Conservation (phyloP, 2,329 filamentous ascomycete genomes). For the Aureobasidium zeae region DNA sequence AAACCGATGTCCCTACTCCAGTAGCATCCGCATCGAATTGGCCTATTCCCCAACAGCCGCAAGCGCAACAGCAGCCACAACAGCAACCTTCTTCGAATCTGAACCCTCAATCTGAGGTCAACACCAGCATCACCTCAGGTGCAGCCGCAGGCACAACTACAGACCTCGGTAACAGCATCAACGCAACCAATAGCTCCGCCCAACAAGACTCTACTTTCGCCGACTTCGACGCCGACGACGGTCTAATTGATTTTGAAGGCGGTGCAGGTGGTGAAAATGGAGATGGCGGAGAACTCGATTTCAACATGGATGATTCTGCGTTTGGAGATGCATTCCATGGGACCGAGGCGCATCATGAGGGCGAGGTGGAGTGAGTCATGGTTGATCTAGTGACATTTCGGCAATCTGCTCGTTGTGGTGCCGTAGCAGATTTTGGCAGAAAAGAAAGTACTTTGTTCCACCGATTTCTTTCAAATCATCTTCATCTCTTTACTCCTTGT, state of each 20-base stretch:
- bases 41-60: slow-evolving; percentile 7
- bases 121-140: slow-evolving; percentile 36
- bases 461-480: too few relatives aligned
- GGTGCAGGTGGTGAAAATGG: slow-evolving; percentile 44
- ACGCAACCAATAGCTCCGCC: too few relatives aligned
- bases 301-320: slow-evolving; percentile 68
- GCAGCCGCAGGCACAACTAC: neutral
- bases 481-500: too few relatives aligned
- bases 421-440: too few relatives aligned
- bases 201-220: slow-evolving; percentile 44
- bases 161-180: too few relatives aligned
- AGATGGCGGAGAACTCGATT: slow-evolving; percentile 48
- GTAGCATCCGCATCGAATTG: slow-evolving; percentile 1
- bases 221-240: slow-evolving; percentile 45
- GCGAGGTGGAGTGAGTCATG: too few relatives aligned
- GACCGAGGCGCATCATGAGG: slow-evolving; percentile 30
- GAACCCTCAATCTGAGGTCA: slow-evolving; percentile 12
- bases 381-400: too few relatives aligned
- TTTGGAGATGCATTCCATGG: slow-evolving; percentile 76
- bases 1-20: slow-evolving; percentile 7
- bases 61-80: slow-evolving; percentile 9
- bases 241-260: slow-evolving; percentile 31
- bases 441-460: too few relatives aligned
- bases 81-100: slow-evolving; percentile 10
- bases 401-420: too few relatives aligned